These are phyloP conservation scores for Dictyostelium discoideum DNA, from an alignment of 78 protist species.

Conservation along the genomic window DNA sequence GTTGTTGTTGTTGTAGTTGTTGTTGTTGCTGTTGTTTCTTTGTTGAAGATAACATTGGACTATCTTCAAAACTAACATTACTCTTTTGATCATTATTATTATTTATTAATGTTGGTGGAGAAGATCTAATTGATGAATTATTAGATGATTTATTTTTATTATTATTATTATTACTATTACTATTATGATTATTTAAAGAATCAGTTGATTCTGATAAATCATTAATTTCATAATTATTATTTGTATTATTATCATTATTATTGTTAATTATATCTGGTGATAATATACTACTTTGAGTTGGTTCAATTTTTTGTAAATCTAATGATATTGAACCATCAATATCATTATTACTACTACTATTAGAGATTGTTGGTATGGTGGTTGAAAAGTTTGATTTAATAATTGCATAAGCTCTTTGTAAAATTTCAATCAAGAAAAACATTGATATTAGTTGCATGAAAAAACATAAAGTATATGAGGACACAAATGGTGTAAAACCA, in stretches of 20 bases:
- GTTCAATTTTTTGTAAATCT: not conserved
- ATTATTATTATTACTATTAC: not conserved
- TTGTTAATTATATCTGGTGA: not conserved
- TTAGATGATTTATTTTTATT: not conserved
- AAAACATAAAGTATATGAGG: slow-evolving; percentile 61
- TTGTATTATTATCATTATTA: not conserved
- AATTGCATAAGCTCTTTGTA: slow-evolving; percentile 55
- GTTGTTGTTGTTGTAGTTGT: not conserved
- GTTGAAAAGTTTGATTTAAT: slow-evolving; percentile 13
- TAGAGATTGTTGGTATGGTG: not conserved
- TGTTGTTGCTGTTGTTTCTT: not conserved
- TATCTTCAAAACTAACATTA: not conserved
- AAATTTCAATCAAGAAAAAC: slow-evolving; percentile 62
- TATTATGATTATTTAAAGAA: not conserved
- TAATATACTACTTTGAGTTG: not conserved
- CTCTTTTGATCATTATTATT: not conserved
- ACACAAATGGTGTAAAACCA: slow-evolving; percentile 71
- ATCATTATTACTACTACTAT: not conserved
- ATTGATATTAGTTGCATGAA: slow-evolving; percentile 57
- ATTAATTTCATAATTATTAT: not conserved
- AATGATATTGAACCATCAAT: not conserved
- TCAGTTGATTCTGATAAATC: not conserved
- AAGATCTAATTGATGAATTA: slow-evolving; percentile 7
- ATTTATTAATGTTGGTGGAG: not conserved
- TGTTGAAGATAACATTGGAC: not conserved